Percentiles rank a stretch among this genome's conserved stretches.
Evolutionary conservation across 148 eudicot genomes (phyloP).

Genomic region (Amaranthus hypochondriacus): DNA sequence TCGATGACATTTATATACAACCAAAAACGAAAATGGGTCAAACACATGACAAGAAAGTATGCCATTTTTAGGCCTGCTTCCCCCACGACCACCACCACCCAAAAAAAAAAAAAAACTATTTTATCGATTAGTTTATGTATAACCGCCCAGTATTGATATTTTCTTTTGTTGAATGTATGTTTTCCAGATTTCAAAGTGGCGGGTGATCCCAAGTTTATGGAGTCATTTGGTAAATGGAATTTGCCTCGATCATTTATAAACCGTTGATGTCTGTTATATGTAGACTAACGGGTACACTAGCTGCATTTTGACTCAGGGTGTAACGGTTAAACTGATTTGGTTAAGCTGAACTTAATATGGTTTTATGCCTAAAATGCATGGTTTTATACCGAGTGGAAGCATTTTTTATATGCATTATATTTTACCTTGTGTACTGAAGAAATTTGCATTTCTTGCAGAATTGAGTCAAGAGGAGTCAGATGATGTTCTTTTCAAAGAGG

Average conservation of each 20-base stretch:
- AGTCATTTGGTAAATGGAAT: constrained; percentile 73
- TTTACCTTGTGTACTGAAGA: background rate
- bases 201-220: constrained; percentile 63
- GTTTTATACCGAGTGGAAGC: background rate
- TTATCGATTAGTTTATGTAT: background rate
- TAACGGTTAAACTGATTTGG: constrained; percentile 1
- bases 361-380: constrained; percentile 5
- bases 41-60: too few species aligned
- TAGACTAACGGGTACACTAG: background rate
- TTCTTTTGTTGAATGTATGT: constrained; percentile 10
- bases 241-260: constrained; percentile 5
- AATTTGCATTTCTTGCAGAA: constrained; percentile 44
- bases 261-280: constrained; percentile 3
- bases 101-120: background rate
- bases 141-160: background rate
- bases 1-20: too few species aligned
- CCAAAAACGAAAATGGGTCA: too few species aligned
- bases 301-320: background rate
- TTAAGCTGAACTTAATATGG: background rate
- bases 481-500: constrained; percentile 95
- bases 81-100: too few species aligned
- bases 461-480: constrained; percentile 76
- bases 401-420: background rate
- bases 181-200: constrained; percentile 64
- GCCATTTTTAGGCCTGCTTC: too few species aligned